phyloP scores from a whole-genome alignment of 2,329 filamentous ascomycete species.

The Nectriaceae sp. region DNA sequence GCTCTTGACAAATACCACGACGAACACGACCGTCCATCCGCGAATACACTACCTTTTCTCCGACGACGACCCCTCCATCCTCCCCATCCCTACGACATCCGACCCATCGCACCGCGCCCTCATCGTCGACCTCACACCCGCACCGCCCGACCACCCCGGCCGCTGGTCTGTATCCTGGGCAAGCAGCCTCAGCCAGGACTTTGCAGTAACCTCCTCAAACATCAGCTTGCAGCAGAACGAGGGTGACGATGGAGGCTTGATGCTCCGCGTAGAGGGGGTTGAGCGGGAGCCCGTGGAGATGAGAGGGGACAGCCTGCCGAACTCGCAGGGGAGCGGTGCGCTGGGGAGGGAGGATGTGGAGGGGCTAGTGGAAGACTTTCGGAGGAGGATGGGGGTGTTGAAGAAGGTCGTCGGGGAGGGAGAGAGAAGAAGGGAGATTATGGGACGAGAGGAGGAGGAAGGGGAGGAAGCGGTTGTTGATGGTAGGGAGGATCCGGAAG shows the following conservation, averaged over 20 bases:
- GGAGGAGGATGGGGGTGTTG: constrained; percentile 56
- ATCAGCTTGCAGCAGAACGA: constrained; percentile 46
- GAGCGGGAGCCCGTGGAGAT: constrained; percentile 38
- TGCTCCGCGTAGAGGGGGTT: constrained; percentile 40
- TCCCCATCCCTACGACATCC: constrained; percentile 64
- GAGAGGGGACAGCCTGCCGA: constrained; percentile 27
- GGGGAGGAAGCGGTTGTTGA: constrained; percentile 7
- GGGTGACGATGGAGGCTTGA: constrained; percentile 30
- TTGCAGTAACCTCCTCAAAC: constrained; percentile 58
- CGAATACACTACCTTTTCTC: constrained; percentile 89
- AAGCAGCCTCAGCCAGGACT: constrained; percentile 72
- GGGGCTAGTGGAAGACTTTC: constrained; percentile 57
- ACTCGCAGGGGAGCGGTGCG: constrained; percentile 34
- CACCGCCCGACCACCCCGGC: constrained; percentile 38
- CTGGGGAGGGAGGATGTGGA: constrained; percentile 49
- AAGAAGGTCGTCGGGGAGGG: constrained; percentile 56
- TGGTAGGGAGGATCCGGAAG: constrained; percentile 6
- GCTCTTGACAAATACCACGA: constrained; percentile 75
- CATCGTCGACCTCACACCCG: constrained; percentile 53
- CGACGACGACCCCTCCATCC: constrained; percentile 81
- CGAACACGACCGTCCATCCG: constrained; percentile 77
- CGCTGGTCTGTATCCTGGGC: constrained; percentile 64
- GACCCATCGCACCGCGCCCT: constrained; percentile 48
- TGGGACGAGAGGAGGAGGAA: constrained; percentile 16
- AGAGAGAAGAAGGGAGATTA: constrained; percentile 42